These are phyloP conservation scores for Hypholoma sublateritium DNA, from an alignment of 768 basidiomycete species.

Conservation along the genomic window DNA sequence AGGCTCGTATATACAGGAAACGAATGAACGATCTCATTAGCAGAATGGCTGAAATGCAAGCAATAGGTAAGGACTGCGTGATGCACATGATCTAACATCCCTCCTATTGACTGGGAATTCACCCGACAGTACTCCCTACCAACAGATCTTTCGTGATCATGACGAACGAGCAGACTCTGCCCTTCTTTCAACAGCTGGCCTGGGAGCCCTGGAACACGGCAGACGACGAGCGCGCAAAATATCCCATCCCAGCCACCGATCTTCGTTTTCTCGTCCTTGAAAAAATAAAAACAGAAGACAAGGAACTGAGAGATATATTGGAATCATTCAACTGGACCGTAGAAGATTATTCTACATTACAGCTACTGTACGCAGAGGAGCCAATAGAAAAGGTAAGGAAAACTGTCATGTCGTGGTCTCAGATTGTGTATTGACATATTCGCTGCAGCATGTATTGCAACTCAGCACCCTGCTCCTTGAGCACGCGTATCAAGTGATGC, in stretches of 20 bases:
- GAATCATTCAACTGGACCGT: constrained; percentile 12
- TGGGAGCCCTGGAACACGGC: not conserved
- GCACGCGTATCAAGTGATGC: constrained; percentile 10
- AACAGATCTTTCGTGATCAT: not conserved
- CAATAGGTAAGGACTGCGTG: constrained; percentile 6
- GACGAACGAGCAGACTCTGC: not conserved
- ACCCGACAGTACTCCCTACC: not conserved
- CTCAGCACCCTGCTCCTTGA: constrained; percentile 16
- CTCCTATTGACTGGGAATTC: constrained; percentile 2
- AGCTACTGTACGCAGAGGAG: constrained; percentile 8
- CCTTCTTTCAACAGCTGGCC: constrained; percentile 1
- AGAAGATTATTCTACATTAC: constrained; percentile 12
- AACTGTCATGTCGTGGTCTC: not conserved
- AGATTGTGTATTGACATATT: not conserved
- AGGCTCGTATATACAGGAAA: constrained; percentile 19
- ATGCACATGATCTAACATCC: not conserved
- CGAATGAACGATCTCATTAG: constrained; percentile 15
- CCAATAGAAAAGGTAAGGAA: constrained; percentile 12
- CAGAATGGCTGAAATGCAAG: constrained; percentile 14
- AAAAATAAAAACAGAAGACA: constrained; percentile 13
- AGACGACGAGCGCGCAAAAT: not conserved
- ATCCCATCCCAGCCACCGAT: not conserved
- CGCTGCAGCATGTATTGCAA: constrained; percentile 15
- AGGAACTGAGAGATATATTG: constrained; percentile 1
- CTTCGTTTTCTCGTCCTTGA: constrained; percentile 12